Base-by-base conservation (phyloP, 257 asterid genomes). In the Handroanthus guayacan region DNA sequence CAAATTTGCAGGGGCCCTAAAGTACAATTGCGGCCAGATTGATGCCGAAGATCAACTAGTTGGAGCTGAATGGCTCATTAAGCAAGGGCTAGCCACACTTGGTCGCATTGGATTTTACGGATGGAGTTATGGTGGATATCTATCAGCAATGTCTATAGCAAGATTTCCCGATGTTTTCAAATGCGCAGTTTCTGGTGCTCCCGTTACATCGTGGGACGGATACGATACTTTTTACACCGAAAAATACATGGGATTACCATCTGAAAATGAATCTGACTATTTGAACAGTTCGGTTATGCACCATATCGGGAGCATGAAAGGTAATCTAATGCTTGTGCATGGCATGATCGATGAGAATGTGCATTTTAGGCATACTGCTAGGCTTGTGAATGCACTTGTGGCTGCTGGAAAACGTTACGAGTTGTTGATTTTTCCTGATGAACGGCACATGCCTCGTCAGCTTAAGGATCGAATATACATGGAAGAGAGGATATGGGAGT, bases 101-200 rank as follows among this genome's bases (percentile, higher is more conserved):
- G 94, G 89, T 16, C 96, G 87, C 72, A 79, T 94, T 7, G 99
- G 99, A 67, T n/a, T 94, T 39, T 92, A 88, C 10, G 99, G 99
- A 1, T 92, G 98, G 99, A 92, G 99, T 78, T 94, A 94, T 0
- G 99, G 99, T 13, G 99, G 99, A 74, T 94, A 94, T 69, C 96
- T 92, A 61, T 92, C 99, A 5, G 91, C 97, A 52, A 94, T 94
- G 84, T 47, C 88, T 18, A 86, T 94, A 36, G 84, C 87, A 45
- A 90, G 82, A 73, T 92, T 87, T 65, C 99, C 99, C 0, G 83
- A 87, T 39, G 82, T 84, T 69, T 92, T 92, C 71, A 70, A 51
- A 55, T 92, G 97, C 72, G 96, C 99, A 0, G 87, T 94, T 44
- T 80, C 98, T 5, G 99, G 98, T 60, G 99, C 99, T n/a, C 99